phyloP scores from a whole-genome alignment of 495 filamentous ascomycete genomes.

The Annulohypoxylon maeteangense region DNA sequence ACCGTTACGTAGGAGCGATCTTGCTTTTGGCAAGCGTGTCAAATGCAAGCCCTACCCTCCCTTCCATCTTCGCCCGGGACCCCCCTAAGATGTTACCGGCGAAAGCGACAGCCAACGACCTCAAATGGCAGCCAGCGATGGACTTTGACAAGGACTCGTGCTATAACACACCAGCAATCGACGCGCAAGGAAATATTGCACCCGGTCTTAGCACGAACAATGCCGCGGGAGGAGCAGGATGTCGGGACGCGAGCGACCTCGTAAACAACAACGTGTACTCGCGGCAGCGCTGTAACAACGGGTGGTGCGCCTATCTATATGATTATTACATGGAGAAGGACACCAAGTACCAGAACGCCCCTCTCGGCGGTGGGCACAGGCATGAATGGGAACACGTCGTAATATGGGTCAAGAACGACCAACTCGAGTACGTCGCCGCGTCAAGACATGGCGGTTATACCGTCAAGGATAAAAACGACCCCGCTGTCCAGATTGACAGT shows the following conservation, averaged over 20 bases:
- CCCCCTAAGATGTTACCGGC: neutral
- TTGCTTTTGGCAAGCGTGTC: neutral
- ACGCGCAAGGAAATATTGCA: conserved; percentile 31
- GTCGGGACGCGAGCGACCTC: conserved; percentile 36
- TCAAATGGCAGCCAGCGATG: conserved; percentile 34
- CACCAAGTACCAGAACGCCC: neutral
- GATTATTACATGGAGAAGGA: neutral
- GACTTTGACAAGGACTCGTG: conserved; percentile 50
- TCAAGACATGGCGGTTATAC: conserved; percentile 38
- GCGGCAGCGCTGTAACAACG: conserved; percentile 45
- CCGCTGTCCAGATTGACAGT: conserved; percentile 24
- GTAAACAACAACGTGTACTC: conserved; percentile 49
- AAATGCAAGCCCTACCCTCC: neutral
- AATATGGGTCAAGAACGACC: neutral
- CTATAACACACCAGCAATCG: conserved; percentile 48
- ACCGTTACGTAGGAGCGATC: neutral
- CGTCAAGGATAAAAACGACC: conserved; percentile 16
- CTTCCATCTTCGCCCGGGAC: neutral
- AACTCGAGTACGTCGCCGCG: conserved; percentile 31
- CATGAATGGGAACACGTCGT: neutral
- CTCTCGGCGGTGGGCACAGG: neutral
- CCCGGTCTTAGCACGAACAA: neutral
- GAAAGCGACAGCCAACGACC: neutral
- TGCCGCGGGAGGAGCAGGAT: conserved; percentile 6
- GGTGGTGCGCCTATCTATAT: conserved; percentile 38